Percentiles rank a stretch among this genome's conserved stretches.
These are phyloP conservation scores for Populus ilicifolia DNA, from an alignment of 345 rosid species.

Conservation along the genomic window DNA sequence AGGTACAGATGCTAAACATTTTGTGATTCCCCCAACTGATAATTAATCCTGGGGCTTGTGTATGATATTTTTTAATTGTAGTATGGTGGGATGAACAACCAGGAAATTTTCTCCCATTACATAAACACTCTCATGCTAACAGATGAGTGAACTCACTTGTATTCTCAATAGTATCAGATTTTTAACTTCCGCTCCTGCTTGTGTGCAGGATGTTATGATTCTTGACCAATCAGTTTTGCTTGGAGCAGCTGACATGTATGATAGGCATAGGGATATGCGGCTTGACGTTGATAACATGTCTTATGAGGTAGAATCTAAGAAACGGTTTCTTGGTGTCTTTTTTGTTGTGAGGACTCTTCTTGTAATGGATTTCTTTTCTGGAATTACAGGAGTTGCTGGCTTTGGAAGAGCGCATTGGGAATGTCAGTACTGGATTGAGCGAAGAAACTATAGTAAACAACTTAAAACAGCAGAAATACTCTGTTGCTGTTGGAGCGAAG, in stretches of 20 bases:
- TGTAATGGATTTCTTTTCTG: neutral
- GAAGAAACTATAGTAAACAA: slow-evolving; percentile 54
- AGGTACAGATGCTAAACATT: neutral
- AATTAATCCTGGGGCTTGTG: neutral
- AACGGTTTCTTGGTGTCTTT: neutral
- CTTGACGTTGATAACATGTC: slow-evolving; percentile 98
- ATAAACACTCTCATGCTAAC: too few relatives aligned
- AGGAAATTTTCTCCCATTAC: too few relatives aligned
- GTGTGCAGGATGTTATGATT: slow-evolving; percentile 70
- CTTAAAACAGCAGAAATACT: slow-evolving; percentile 46
- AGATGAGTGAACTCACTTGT: too few relatives aligned
- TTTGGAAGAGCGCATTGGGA: slow-evolving; percentile 85
- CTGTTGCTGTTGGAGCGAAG: slow-evolving; percentile 15
- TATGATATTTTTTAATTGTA: neutral
- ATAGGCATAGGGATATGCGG: slow-evolving; percentile 89
- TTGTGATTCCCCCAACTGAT: neutral
- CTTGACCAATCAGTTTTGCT: slow-evolving; percentile 62
- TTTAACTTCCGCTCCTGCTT: slow-evolving; percentile 15
- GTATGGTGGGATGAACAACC: too few relatives aligned
- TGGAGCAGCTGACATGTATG: slow-evolving; percentile 64
- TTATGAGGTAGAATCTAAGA: slow-evolving; percentile 60
- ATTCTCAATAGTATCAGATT: neutral
- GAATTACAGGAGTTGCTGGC: slow-evolving; percentile 69
- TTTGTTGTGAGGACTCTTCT: neutral
- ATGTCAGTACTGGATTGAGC: slow-evolving; percentile 77